Conservation (phyloP, 306 rosid species). For the Malus fusca region DNA sequence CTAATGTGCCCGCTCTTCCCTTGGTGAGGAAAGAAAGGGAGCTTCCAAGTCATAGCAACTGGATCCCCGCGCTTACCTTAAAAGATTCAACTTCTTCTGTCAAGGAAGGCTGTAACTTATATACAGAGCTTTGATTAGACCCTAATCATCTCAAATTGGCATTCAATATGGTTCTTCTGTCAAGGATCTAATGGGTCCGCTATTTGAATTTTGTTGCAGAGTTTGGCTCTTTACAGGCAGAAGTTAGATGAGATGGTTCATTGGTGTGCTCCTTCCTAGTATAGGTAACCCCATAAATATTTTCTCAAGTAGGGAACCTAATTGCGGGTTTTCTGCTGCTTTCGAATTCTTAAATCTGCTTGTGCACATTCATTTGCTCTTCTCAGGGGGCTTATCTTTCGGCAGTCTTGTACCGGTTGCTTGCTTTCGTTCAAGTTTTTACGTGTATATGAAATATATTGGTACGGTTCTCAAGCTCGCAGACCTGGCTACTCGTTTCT, state of each 20-base stretch:
- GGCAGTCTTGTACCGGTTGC: neutral
- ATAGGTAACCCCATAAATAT: slow-evolving; percentile 13
- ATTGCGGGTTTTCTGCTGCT: slow-evolving; percentile 4
- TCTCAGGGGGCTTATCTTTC: slow-evolving; percentile 1
- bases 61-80: neutral
- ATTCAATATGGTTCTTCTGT: neutral
- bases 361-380: neutral
- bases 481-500: slow-evolving; percentile 17
- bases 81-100: neutral
- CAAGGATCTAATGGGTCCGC: neutral
- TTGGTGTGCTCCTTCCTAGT: neutral
- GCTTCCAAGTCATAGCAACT: neutral
- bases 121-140: neutral
- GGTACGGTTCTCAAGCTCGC: neutral
- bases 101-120: neutral
- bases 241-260: slow-evolving; percentile 47
- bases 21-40: neutral
- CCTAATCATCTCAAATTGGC: neutral
- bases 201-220: slow-evolving; percentile 26
- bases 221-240: slow-evolving; percentile 58
- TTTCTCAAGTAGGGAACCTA: slow-evolving; percentile 1
- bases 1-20: neutral
- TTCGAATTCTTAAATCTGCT: neutral
- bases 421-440: neutral
- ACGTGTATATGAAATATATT: neutral